Conservation (phyloP, 2,329 filamentous ascomycete species). For the Xylaria arbuscula region DNA sequence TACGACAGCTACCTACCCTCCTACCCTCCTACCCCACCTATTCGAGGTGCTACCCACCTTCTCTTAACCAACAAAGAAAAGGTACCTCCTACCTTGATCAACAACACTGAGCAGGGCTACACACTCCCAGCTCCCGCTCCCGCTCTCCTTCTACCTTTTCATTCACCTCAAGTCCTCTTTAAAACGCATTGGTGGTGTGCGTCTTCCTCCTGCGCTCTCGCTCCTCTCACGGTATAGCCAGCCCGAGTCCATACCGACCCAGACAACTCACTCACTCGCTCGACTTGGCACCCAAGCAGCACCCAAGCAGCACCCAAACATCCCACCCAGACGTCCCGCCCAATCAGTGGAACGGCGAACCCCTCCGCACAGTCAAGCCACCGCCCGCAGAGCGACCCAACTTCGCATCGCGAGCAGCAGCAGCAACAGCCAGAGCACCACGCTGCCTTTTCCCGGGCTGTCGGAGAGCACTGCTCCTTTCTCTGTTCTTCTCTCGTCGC, state of each 20-base stretch:
- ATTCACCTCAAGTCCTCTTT: conserved; percentile 1
- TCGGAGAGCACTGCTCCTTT: conserved; percentile 1
- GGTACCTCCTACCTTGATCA: neutral
- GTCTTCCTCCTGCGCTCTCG: neutral
- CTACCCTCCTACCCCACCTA: neutral
- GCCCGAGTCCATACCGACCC: conserved; percentile 4
- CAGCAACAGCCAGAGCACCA: neutral
- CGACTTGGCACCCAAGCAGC: conserved; percentile 3
- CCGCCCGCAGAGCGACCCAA: conserved; percentile 20
- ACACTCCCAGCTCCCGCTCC: conserved; percentile 2
- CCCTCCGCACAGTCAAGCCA: conserved; percentile 20
- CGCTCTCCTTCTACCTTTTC: conserved; percentile 10
- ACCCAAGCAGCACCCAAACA: too few relatives aligned
- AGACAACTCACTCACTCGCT: neutral
- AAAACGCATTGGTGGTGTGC: neutral
- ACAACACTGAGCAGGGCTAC: conserved; percentile 6
- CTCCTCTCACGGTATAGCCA: conserved; percentile 7
- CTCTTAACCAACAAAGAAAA: conserved; percentile 5
- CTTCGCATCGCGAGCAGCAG: conserved; percentile 18
- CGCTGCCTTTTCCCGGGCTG: neutral
- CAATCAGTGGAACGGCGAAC: conserved; percentile 25
- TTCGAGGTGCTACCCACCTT: neutral
- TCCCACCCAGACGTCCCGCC: conserved; percentile 20
- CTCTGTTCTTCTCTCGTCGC: neutral
- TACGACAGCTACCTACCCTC: neutral